Base-by-base conservation (phyloP, 345 rosid species). In the Raphanus raphanistrum region DNA sequence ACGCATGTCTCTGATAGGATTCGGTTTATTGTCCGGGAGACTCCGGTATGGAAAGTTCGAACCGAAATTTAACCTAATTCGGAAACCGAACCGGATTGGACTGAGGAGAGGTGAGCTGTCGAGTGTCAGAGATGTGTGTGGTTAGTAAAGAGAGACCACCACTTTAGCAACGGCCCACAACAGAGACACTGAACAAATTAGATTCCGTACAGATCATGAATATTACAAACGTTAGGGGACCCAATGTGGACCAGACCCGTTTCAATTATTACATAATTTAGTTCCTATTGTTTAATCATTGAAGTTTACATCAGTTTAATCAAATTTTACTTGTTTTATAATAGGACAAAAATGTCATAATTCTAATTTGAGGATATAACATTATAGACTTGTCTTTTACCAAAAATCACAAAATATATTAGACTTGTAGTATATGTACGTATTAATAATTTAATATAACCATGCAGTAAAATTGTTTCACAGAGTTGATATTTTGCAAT, bases 181-280 rank as follows among this genome's bases (percentile, higher is more conserved):
- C 28, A 68, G 70, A 67, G 70, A 67, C 70, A 61, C 6, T 59
- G 4, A 9, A 69, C 73, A 61, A 67, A 26, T 48, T 67, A 28
- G 78, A 45, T 58, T 78, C 81, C 74, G 78, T 79, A 73, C 78
- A 67, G 28, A 61, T 67, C 74, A 67, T 67, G 28, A 68, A 2
- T 45, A 61, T 52, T 52, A 54, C 71, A 50, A 50, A 62, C 54
- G 41, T 25, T 16, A 2, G 11, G 66, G 76, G 63, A 60, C 58
- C 68, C 59, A 13, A 3, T 10, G 45, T 38, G 45, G 45, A 38
- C 45, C 45, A 1, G 55, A 60, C 48, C 68, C 59, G 13, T 54
- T 50, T 59, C 66, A 21, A 68, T 74, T 50, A 55, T 36, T 72
- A 4, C 10, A 4, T 4, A 50, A 4, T 17, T 15, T n/a, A 45